Conservation (phyloP, 2,329 filamentous ascomycete species). For the Pleoardoris graminearum region DNA sequence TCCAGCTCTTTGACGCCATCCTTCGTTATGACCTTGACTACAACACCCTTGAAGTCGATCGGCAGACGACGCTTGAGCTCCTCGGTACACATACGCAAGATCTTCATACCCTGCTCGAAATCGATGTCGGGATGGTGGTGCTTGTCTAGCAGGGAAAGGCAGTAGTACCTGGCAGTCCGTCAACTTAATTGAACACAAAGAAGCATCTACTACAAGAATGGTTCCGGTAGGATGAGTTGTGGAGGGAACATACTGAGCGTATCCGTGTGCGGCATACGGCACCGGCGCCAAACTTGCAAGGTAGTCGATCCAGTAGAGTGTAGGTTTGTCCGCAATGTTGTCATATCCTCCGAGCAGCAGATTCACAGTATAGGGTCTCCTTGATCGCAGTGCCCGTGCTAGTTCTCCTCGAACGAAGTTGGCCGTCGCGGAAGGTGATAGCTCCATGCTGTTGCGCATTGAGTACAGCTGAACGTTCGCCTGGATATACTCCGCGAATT, state of each 20-base stretch:
- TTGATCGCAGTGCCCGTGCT: constrained; percentile 84
- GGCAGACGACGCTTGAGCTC: constrained; percentile 96
- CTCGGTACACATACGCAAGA: constrained; percentile 92
- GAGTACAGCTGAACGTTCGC: constrained; percentile 97
- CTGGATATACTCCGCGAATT: constrained; percentile 99
- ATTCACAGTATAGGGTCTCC: constrained; percentile 96
- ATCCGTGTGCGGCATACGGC: constrained; percentile 96
- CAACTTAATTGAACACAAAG: not conserved
- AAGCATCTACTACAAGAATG: not conserved
- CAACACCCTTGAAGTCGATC: constrained; percentile 96
- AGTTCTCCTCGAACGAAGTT: constrained; percentile 94
- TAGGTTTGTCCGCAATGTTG: constrained; percentile 85
- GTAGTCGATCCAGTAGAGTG: constrained; percentile 97
- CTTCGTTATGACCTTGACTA: constrained; percentile 93
- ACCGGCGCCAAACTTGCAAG: constrained; percentile 84
- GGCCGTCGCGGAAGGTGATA: constrained; percentile 85
- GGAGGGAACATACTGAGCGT: constrained; percentile 80
- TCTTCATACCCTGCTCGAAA: constrained; percentile 86
- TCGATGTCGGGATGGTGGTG: constrained; percentile 95
- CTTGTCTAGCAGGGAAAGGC: constrained; percentile 95
- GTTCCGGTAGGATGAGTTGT: too few relatives aligned
- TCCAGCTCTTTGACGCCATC: constrained; percentile 85
- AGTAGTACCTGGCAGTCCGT: constrained; percentile 75
- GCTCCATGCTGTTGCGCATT: constrained; percentile 94
- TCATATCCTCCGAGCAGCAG: constrained; percentile 92